A percentile compares a stretch with the other conserved stretches of the same genome.
Evolutionary conservation across 345 rosid genomes (phyloP).

Genomic region (Excoecaria agallocha): DNA sequence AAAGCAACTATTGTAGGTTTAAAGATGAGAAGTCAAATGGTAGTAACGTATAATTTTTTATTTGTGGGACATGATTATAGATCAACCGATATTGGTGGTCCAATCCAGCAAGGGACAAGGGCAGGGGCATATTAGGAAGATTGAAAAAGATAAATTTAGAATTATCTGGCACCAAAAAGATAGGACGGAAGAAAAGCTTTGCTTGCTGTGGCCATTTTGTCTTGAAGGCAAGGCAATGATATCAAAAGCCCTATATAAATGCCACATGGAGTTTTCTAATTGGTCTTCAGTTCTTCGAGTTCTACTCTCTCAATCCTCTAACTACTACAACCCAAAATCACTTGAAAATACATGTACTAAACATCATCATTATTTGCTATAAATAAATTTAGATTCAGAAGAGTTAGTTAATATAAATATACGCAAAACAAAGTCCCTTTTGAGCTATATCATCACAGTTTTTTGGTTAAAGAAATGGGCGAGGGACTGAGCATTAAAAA

Average conservation of each 20-base stretch:
- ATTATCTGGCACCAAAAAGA: constrained; percentile 11
- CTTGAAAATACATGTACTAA: constrained; percentile 5
- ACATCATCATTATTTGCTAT: constrained; percentile 10
- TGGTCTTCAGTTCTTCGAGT: constrained; percentile 26
- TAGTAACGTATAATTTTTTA: neutral
- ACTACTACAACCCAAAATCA: constrained; percentile 28
- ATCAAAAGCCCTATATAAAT: constrained; percentile 21
- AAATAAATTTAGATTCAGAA: constrained; percentile 1
- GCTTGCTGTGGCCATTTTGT: constrained; percentile 32
- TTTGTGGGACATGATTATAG: neutral
- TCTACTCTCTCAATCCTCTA: constrained; percentile 33
- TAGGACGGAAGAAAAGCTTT: constrained; percentile 15
- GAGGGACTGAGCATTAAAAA: constrained; percentile 37
- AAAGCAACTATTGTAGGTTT: neutral
- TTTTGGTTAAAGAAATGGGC: constrained; percentile 29
- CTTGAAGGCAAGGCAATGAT: constrained; percentile 37
- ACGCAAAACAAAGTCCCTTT: constrained; percentile 19
- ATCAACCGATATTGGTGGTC: constrained; percentile 3
- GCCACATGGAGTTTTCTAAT: constrained; percentile 46
- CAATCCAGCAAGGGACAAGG: neutral
- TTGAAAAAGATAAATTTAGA: neutral
- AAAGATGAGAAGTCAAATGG: constrained; percentile 7
- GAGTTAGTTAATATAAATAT: constrained; percentile 12
- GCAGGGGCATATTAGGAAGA: constrained; percentile 17
- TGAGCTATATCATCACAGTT: constrained; percentile 8